Conservation (phyloP, 179 eudicot species). For the Silene vulgaris region DNA sequence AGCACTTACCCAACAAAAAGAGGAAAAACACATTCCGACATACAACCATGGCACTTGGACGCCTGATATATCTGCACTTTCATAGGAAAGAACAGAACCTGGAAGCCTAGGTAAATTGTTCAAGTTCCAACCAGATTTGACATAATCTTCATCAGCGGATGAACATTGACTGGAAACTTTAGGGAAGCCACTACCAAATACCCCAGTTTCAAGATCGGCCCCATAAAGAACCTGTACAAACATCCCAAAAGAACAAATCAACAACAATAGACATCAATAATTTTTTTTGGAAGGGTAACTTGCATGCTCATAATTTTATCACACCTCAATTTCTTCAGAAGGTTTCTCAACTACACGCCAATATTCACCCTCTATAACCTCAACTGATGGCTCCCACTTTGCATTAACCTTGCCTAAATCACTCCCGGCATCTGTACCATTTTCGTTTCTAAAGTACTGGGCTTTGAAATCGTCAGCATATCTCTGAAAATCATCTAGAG, state of each 20-base stretch:
- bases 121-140: slow-evolving; percentile 90
- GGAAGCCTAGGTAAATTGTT: slow-evolving; percentile 92
- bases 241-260: slow-evolving; percentile 14
- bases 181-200: slow-evolving; percentile 94
- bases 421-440: slow-evolving; percentile 29
- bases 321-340: slow-evolving; percentile 94
- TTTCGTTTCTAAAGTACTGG: slow-evolving; percentile 61
- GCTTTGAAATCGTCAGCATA: slow-evolving; percentile 79
- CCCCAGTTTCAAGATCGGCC: slow-evolving; percentile 93
- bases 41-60: slow-evolving; percentile 98
- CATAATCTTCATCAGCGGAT: slow-evolving; percentile 50
- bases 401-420: slow-evolving; percentile 25
- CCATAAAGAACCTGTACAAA: slow-evolving; percentile 84
- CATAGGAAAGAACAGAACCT: slow-evolving; percentile 88
- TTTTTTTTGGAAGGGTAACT: background rate
- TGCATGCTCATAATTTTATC: slow-evolving; percentile 16
- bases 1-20: slow-evolving; percentile 94
- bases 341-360: slow-evolving; percentile 96
- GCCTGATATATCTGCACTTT: slow-evolving; percentile 89
- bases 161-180: slow-evolving; percentile 44
- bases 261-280: background rate
- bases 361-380: slow-evolving; percentile 88
- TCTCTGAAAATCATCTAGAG: slow-evolving; percentile 75
- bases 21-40: slow-evolving; percentile 97
- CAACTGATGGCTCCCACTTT: slow-evolving; percentile 61